Percentiles rank a stretch among this genome's conserved stretches.
phyloP scores from a whole-genome alignment of 2,329 filamentous ascomycete genomes.

The Colletotrichum trifolii region DNA sequence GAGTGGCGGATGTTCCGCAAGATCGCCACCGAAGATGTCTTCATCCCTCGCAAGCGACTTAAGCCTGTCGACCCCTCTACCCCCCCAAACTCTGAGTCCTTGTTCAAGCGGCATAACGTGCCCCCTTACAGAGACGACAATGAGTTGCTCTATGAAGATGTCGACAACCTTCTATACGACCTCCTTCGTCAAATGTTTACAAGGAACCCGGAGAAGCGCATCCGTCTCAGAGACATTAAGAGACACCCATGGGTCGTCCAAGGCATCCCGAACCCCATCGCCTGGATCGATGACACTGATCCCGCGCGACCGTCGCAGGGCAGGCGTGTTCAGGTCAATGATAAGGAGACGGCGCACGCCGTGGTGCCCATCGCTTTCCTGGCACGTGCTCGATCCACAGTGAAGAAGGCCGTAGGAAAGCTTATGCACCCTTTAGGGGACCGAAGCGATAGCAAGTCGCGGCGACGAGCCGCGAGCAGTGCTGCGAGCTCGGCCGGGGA shows the following conservation, averaged over 20 bases:
- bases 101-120: conserved; percentile 68
- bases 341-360: conserved; percentile 87
- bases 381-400: conserved; percentile 82
- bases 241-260: conserved; percentile 90
- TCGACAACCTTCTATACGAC: conserved; percentile 84
- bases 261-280: conserved; percentile 77
- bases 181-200: conserved; percentile 82
- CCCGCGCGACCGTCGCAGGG: conserved; percentile 81
- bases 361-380: conserved; percentile 91
- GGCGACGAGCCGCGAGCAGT: conserved; percentile 70
- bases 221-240: conserved; percentile 91
- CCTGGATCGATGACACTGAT: conserved; percentile 96
- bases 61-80: conserved; percentile 75
- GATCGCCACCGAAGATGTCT: conserved; percentile 92
- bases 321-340: conserved; percentile 90
- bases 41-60: conserved; percentile 85
- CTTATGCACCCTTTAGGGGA: conserved; percentile 70
- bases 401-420: conserved; percentile 75
- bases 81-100: conserved; percentile 63
- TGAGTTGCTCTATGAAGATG: conserved; percentile 84
- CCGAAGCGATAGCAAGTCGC: conserved; percentile 63
- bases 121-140: conserved; percentile 80
- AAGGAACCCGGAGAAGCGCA: conserved; percentile 90
- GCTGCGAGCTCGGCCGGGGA: conserved; percentile 73
- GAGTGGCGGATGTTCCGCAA: conserved; percentile 92